These are phyloP conservation scores for Paraphaeosphaeria sporulosa DNA, from an alignment of 2,329 filamentous ascomycete species.

Conservation along the genomic window DNA sequence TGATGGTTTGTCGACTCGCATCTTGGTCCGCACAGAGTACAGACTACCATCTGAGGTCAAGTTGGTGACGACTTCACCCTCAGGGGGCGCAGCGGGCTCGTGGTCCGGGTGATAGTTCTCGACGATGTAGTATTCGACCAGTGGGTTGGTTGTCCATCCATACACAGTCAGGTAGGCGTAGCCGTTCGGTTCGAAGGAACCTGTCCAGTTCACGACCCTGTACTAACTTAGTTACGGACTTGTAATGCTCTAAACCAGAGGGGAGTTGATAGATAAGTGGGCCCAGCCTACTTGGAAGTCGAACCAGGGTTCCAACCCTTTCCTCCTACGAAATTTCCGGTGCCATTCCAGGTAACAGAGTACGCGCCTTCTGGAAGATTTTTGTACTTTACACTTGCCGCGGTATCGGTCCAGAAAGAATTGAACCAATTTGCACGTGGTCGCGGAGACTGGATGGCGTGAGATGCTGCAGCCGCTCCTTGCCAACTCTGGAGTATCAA, in stretches of 20 bases:
- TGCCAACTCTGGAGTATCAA: neutral
- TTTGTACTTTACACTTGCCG: neutral
- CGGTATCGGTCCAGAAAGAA: constrained; percentile 1
- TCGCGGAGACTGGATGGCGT: neutral
- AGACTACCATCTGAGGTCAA: constrained; percentile 55
- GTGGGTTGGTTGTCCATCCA: constrained; percentile 61
- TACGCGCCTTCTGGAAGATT: neutral
- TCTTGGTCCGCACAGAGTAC: constrained; percentile 60
- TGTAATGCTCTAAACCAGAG: neutral
- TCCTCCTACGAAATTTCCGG: constrained; percentile 2
- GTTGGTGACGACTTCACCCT: constrained; percentile 57
- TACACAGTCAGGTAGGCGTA: constrained; percentile 54
- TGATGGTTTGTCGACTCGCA: constrained; percentile 59
- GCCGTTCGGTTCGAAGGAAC: constrained; percentile 30
- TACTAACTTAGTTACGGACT: neutral
- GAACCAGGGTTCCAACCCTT: constrained; percentile 6
- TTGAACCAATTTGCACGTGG: neutral
- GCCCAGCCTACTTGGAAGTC: neutral
- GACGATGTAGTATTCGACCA: constrained; percentile 66
- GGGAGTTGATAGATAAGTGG: neutral
- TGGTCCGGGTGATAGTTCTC: constrained; percentile 58
- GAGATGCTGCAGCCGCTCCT: neutral
- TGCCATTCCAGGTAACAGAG: constrained; percentile 4
- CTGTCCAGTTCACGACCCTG: constrained; percentile 26
- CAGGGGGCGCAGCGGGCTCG: constrained; percentile 52